Percentiles rank a stretch among this genome's conserved stretches.
phyloP scores from a whole-genome alignment of 108 stramenopile genomes.

The Schizochytrium sp. region DNA sequence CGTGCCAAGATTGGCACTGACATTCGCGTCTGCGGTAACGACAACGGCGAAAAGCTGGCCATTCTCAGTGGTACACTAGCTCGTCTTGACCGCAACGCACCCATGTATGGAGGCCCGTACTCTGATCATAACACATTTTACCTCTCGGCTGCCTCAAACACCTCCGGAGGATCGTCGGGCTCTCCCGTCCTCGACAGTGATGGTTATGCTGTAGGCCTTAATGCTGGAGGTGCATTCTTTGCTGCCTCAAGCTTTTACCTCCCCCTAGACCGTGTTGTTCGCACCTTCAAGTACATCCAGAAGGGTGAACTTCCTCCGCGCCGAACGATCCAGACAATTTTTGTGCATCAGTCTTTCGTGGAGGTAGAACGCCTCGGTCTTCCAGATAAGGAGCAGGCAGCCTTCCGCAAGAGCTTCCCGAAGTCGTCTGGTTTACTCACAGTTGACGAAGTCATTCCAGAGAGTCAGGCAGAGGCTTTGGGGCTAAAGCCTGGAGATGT shows the following conservation, averaged over 20 bases:
- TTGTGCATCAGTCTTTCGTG: slow-evolving; percentile 66
- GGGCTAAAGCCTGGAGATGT: slow-evolving; percentile 58
- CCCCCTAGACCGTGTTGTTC: slow-evolving; percentile 67
- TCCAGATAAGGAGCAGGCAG: slow-evolving; percentile 60
- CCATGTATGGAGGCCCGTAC: slow-evolving; percentile 64
- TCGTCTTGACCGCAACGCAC: slow-evolving; percentile 71
- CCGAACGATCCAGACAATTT: slow-evolving; percentile 66
- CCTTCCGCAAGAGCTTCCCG: not conserved
- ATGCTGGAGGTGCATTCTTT: slow-evolving; percentile 67
- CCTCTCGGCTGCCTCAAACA: slow-evolving; percentile 62
- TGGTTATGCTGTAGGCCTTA: slow-evolving; percentile 72
- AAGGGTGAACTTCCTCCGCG: slow-evolving; percentile 33
- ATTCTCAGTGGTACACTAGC: slow-evolving; percentile 71
- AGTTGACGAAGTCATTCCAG: slow-evolving; percentile 61
- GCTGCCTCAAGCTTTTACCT: slow-evolving; percentile 71
- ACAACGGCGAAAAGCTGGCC: slow-evolving; percentile 71
- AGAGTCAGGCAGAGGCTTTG: not conserved
- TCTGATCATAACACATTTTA: slow-evolving; percentile 69
- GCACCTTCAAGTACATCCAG: slow-evolving; percentile 60
- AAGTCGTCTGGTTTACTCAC: slow-evolving; percentile 66
- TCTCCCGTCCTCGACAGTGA: slow-evolving; percentile 66
- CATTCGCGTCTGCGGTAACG: slow-evolving; percentile 74
- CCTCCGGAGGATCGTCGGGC: slow-evolving; percentile 69
- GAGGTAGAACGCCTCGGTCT: slow-evolving; percentile 68
- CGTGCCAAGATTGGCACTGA: slow-evolving; percentile 69